These are phyloP conservation scores for Hortaea werneckii DNA, from an alignment of 2,329 filamentous ascomycete genomes.

Conservation along the genomic window DNA sequence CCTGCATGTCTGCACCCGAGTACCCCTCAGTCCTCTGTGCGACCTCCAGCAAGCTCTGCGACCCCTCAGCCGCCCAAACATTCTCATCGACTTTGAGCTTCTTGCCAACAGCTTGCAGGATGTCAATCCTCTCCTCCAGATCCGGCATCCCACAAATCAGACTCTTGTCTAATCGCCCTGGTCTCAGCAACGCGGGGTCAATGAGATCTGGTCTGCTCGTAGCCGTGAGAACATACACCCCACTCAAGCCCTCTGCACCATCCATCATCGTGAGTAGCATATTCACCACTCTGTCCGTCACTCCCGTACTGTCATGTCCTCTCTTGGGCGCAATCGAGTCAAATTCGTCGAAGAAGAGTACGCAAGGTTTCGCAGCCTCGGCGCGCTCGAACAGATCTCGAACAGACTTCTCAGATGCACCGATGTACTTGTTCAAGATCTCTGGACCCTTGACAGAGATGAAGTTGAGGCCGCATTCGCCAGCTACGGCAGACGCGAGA, in stretches of 20 bases:
- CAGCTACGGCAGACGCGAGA: conserved; percentile 90
- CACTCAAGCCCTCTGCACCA: conserved; percentile 85
- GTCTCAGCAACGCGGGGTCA: conserved; percentile 82
- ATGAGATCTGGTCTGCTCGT: conserved; percentile 91
- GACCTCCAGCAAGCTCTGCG: conserved; percentile 52
- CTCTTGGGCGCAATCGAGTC: conserved; percentile 95
- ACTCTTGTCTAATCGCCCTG: conserved; percentile 87
- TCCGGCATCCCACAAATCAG: conserved; percentile 83
- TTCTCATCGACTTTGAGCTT: conserved; percentile 64
- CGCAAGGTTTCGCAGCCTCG: conserved; percentile 79
- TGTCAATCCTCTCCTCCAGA: conserved; percentile 73
- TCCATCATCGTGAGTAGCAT: conserved; percentile 99
- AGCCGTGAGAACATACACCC: conserved; percentile 92
- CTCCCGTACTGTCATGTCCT: conserved; percentile 92
- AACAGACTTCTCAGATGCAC: conserved; percentile 91
- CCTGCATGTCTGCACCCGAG: conserved; percentile 88
- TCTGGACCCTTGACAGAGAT: conserved; percentile 97
- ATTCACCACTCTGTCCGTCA: conserved; percentile 97
- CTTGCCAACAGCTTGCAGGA: conserved; percentile 70
- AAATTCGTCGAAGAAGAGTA: conserved; percentile 98
- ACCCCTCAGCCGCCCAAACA: conserved; percentile 39
- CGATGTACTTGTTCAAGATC: conserved; percentile 98
- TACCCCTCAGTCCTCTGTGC: conserved; percentile 77
- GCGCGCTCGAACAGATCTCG: conserved; percentile 91
- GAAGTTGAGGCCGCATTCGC: conserved; percentile 95